Base-by-base conservation (phyloP, 1,139 yeast species). In the Magnusiomyces paraingens region DNA sequence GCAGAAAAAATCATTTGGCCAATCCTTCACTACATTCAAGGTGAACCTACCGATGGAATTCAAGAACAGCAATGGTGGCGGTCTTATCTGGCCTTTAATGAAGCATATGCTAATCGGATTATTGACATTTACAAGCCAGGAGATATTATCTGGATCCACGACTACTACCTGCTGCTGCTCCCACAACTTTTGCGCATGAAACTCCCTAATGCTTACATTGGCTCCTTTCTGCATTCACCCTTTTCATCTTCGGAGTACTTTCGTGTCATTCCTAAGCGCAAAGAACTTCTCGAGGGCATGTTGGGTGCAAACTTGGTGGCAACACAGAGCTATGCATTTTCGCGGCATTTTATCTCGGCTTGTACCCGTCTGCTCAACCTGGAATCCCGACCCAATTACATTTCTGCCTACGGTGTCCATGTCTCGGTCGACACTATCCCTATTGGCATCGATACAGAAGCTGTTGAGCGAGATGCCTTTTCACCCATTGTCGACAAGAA, bases 201-300 rank as follows among this genome's bases (percentile, higher is more conserved):
- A 64, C 75, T 86, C 54, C 93, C 91, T 8, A 82, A 86, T 56
- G 94, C 93, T 14, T 77, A 77, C 61, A 86, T 93, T 61, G 96
- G 95, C 5, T 80, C 87, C 57, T 91, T 83, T 69, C 72, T 56
- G 12, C 58, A 56, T 29, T 55, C 65, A 6, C 96, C 97, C 14
- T 93, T 94, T 78, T 98, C 99, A 11, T 86, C 95, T 43, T 84
- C 91, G n/a, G 99, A 93, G 70, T 89, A 90, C 67, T 89, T 93
- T 72, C 77, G 97, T 57, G 86, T 96, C 61, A 72, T 93, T 47
- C 84, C 96, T 44, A 86, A 87, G 69, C 79, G 99, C 61, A 77
- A 83, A 54, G 85, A 86, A 64, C 74, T 93, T 51, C 74, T 93
- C 57, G 95, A 89, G 65, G 98, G 99, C 22, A 79, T 93, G 79